Evolutionary conservation across 106 monocot genomes (phyloP).

Genomic region (Allium cepa): DNA sequence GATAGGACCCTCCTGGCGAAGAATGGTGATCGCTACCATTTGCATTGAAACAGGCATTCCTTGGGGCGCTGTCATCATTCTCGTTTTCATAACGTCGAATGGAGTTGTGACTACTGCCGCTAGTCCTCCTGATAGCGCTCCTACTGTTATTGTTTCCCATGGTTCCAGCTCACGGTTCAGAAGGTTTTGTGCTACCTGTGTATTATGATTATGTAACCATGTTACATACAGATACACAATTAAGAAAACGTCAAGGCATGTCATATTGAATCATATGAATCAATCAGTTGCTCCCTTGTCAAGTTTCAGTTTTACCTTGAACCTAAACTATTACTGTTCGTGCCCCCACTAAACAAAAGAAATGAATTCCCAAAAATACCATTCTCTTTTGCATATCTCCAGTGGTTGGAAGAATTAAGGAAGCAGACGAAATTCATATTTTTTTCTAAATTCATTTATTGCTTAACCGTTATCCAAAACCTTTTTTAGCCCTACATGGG

Average conservation of each 20-base stretch:
- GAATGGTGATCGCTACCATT: slow-evolving; percentile 79
- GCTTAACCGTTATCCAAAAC: no score
- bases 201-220: neutral
- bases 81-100: slow-evolving; percentile 98
- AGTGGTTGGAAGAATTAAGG: no score
- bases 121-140: slow-evolving; percentile 88
- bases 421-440: no score
- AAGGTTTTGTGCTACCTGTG: slow-evolving; percentile 64
- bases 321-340: no score
- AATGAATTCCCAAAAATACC: no score
- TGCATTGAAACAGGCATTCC: slow-evolving; percentile 75
- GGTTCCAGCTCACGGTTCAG: slow-evolving; percentile 78
- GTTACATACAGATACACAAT: neutral
- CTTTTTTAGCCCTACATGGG: no score
- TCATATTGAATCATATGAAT: neutral
- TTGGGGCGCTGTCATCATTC: slow-evolving; percentile 91
- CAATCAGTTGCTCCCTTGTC: no score
- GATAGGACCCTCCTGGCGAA: slow-evolving; percentile 74
- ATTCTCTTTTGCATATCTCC: no score
- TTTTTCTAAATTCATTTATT: no score
- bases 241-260: neutral
- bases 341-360: no score
- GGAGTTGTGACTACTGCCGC: slow-evolving; percentile 90
- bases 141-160: slow-evolving; percentile 80
- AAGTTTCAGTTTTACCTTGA: no score